Conservation (phyloP, 192 early-diverging fungal species). For the Gamsiella multidivaricata region DNA sequence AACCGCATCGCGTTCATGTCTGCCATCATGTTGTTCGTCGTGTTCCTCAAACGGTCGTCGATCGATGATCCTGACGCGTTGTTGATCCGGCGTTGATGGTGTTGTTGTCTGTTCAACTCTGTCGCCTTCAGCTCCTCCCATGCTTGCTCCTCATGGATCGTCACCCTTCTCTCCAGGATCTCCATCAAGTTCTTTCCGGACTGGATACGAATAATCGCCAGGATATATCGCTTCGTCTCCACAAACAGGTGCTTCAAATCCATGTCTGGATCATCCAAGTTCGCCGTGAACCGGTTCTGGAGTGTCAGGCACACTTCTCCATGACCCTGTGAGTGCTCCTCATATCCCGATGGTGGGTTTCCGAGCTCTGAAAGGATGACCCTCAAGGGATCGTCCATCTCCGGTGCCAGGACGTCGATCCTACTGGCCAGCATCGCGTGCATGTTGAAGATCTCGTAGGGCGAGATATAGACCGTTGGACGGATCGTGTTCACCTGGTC, state of each 20-base stretch:
- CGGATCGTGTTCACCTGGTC: constrained; percentile 84
- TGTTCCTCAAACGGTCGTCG: constrained; percentile 2
- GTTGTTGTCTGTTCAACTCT: constrained; percentile 42
- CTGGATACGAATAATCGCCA: constrained; percentile 89
- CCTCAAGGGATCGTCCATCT: constrained; percentile 70
- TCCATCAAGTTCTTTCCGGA: constrained; percentile 84
- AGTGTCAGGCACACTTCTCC: constrained; percentile 75
- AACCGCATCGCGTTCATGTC: constrained; percentile 77
- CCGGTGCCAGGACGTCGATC: constrained; percentile 77
- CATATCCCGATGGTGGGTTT: constrained; percentile 54
- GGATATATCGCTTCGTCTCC: constrained; percentile 91
- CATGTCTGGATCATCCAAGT: constrained; percentile 61
- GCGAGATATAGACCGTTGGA: constrained; percentile 89
- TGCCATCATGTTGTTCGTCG: constrained; percentile 34
- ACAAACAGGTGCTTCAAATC: constrained; percentile 77
- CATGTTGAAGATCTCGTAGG: constrained; percentile 91
- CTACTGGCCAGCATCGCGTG: constrained; percentile 86
- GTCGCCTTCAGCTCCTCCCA: constrained; percentile 61
- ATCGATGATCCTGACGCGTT: constrained; percentile 38
- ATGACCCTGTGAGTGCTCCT: constrained; percentile 53
- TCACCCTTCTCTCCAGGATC: constrained; percentile 82
- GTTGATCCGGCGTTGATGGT: constrained; percentile 33
- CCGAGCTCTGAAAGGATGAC: constrained; percentile 78
- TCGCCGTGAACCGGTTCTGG: constrained; percentile 76
- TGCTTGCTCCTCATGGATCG: constrained; percentile 77